A percentile compares a stretch with the other conserved stretches of the same genome.
Evolutionary conservation across 139 green algal genomes (phyloP).

Genomic region (Diplosphaera chodatii): DNA sequence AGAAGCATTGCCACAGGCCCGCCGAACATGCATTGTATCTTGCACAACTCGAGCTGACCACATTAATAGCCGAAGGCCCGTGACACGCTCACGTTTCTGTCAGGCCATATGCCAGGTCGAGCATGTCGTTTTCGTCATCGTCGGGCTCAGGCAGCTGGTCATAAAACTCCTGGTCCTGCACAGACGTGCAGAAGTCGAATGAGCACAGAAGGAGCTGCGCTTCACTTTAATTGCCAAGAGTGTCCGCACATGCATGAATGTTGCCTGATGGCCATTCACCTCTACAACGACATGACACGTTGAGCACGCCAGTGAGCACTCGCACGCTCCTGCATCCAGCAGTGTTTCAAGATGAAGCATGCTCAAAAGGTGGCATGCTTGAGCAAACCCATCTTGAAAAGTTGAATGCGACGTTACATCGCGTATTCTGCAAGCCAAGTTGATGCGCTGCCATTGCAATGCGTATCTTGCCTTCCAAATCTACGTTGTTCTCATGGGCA

Average conservation of each 20-base stretch:
- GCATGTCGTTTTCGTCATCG: slow-evolving; percentile 99
- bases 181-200: background rate
- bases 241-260: too few relatives aligned
- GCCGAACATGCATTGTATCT: slow-evolving; percentile 3
- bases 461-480: slow-evolving; percentile 87
- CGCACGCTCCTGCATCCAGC: slow-evolving; percentile 87
- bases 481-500: slow-evolving; percentile 95
- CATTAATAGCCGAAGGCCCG: background rate
- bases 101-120: slow-evolving; percentile 97
- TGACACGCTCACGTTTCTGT: slow-evolving; percentile 78
- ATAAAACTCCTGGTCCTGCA: slow-evolving; percentile 76
- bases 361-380: too few relatives aligned
- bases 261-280: slow-evolving; percentile 23
- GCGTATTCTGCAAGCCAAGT: too few relatives aligned
- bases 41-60: background rate
- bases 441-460: too few relatives aligned
- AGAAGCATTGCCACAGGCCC: too few relatives aligned
- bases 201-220: too few relatives aligned
- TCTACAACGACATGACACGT: slow-evolving; percentile 96
- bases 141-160: slow-evolving; percentile 80
- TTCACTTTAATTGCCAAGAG: too few relatives aligned
- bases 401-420: background rate
- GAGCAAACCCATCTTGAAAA: too few relatives aligned
- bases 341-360: too few relatives aligned
- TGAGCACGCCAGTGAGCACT: slow-evolving; percentile 94